Conservation (phyloP, 2,329 filamentous ascomycete genomes). For the Arachnomyces sp. region DNA sequence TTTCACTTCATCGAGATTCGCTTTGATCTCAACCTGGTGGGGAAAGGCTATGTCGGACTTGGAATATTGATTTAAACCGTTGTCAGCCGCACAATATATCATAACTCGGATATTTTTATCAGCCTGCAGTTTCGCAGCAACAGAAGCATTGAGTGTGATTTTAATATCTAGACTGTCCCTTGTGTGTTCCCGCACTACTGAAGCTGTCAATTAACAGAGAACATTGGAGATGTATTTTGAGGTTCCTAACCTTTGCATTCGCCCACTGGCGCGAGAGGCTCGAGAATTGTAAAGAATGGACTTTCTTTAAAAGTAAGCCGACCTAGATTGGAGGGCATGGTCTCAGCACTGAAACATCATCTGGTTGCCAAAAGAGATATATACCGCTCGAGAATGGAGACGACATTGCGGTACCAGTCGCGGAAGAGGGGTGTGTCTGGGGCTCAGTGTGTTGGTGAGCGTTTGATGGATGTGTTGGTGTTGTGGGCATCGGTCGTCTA, state of each 20-base stretch:
- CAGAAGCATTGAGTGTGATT: constrained; percentile 48
- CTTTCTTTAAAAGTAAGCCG: constrained; percentile 60
- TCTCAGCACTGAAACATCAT: neutral
- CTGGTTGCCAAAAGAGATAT: constrained; percentile 5
- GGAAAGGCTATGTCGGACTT: constrained; percentile 74
- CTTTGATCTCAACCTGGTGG: constrained; percentile 82
- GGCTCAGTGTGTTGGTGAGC: too few relatives aligned
- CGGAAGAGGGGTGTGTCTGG: constrained; percentile 2
- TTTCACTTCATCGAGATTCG: constrained; percentile 81
- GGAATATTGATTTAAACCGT: constrained; percentile 48
- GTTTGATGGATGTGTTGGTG: constrained; percentile 16
- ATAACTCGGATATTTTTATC: constrained; percentile 64
- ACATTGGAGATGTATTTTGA: too few relatives aligned
- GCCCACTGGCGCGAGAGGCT: constrained; percentile 55
- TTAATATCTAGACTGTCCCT: constrained; percentile 51
- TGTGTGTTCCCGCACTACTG: constrained; percentile 51
- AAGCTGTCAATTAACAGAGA: constrained; percentile 14
- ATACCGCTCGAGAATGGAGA: constrained; percentile 24
- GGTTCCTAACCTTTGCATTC: constrained; percentile 61
- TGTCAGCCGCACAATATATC: constrained; percentile 70
- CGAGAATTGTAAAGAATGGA: constrained; percentile 71
- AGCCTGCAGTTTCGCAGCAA: constrained; percentile 47
- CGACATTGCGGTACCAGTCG: constrained; percentile 23
- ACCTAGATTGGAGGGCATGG: constrained; percentile 32
- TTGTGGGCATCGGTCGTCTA: constrained; percentile 19